These are phyloP conservation scores for Mycena crocata DNA, from an alignment of 768 basidiomycete species.

Conservation along the genomic window DNA sequence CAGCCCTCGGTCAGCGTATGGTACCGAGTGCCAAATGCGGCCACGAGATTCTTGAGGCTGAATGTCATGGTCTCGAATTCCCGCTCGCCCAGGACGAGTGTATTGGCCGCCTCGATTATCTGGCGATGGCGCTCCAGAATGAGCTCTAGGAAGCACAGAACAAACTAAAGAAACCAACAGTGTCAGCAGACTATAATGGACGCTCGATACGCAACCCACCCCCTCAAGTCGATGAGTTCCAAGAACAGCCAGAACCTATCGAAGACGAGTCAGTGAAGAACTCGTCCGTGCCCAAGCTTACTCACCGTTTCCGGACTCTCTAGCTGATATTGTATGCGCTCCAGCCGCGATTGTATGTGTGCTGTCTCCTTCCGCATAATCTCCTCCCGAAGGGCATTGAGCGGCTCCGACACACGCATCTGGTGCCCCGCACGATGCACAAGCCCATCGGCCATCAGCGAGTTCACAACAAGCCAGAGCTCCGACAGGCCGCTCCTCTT, in stretches of 20 bases:
- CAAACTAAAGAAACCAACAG: neutral
- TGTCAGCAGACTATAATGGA: neutral
- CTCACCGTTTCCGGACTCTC: slow-evolving; percentile 30
- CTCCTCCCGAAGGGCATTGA: slow-evolving; percentile 19
- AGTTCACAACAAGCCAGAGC: slow-evolving; percentile 32
- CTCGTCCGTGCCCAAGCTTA: neutral
- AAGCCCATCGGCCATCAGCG: slow-evolving; percentile 8
- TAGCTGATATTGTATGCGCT: slow-evolving; percentile 27
- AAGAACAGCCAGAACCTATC: slow-evolving; percentile 21
- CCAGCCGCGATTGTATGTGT: slow-evolving; percentile 16
- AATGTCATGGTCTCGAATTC: slow-evolving; percentile 37
- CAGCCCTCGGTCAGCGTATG: slow-evolving; percentile 33
- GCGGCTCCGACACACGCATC: slow-evolving; percentile 12
- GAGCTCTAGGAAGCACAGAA: slow-evolving; percentile 35
- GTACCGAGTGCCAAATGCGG: slow-evolving; percentile 34
- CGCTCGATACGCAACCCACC: neutral
- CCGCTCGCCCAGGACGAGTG: slow-evolving; percentile 20
- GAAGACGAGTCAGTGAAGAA: neutral
- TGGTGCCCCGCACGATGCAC: slow-evolving; percentile 10
- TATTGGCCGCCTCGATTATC: slow-evolving; percentile 35
- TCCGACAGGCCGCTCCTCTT: slow-evolving; percentile 32
- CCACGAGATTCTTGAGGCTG: slow-evolving; percentile 34
- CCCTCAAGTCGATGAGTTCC: slow-evolving; percentile 31
- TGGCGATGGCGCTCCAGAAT: slow-evolving; percentile 36
- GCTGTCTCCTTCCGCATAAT: slow-evolving; percentile 26